phyloP scores from a whole-genome alignment of 495 filamentous ascomycete species.

The Geoglossum glabrum region DNA sequence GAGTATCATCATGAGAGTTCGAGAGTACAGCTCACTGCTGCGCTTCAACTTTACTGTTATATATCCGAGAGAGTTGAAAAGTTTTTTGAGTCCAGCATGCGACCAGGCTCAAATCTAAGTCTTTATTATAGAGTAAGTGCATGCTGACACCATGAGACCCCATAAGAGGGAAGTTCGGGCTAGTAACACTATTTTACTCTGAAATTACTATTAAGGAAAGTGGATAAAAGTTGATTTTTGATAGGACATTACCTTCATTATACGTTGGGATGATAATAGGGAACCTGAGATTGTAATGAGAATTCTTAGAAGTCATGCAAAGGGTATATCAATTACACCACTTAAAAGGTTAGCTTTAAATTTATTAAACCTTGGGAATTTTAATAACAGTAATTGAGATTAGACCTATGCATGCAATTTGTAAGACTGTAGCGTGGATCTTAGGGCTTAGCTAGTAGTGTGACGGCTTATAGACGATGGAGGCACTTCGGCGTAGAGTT shows the following conservation, averaged over 20 bases:
- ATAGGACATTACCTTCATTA: not conserved
- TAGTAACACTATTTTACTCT: not conserved
- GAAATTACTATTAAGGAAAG: not conserved
- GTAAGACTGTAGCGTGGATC: too few relatives aligned
- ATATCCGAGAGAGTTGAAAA: not conserved
- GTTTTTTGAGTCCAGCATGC: not conserved
- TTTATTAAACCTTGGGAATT: not conserved
- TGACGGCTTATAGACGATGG: too few relatives aligned
- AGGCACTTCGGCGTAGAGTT: too few relatives aligned
- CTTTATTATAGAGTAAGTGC: slow-evolving; percentile 3
- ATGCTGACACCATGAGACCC: too few relatives aligned
- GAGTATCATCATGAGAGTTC: not conserved
- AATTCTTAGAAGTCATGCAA: not conserved
- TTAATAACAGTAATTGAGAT: not conserved
- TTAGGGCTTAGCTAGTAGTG: too few relatives aligned
- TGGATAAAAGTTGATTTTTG: not conserved
- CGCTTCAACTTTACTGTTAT: not conserved
- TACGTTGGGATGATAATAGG: not conserved
- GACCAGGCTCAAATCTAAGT: not conserved
- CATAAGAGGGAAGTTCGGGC: too few relatives aligned
- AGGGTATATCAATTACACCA: slow-evolving; percentile 1
- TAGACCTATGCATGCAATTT: slow-evolving; percentile 4
- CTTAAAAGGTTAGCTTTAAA: not conserved
- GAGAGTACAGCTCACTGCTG: not conserved
- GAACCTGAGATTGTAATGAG: not conserved